Conservation (phyloP, 768 basidiomycete species). For the Lentinula edodes region DNA sequence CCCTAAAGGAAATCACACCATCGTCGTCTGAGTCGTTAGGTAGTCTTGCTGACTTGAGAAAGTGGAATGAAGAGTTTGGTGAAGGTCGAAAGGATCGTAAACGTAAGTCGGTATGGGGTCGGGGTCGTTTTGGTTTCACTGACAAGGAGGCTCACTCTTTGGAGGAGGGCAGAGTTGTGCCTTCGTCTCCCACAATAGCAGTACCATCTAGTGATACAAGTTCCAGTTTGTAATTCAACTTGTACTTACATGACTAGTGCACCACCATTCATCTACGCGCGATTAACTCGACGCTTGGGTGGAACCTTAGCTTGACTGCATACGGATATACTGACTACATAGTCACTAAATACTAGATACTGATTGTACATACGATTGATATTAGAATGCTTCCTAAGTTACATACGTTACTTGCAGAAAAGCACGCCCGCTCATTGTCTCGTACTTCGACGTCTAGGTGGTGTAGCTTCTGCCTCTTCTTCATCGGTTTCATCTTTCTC, state of each 20-base stretch:
- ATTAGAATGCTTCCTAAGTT: not conserved
- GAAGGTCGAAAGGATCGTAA: constrained; percentile 69
- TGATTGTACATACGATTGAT: not conserved
- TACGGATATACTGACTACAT: too few relatives aligned
- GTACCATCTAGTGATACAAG: constrained; percentile 1
- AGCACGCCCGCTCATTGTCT: constrained; percentile 2
- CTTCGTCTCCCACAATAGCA: not conserved
- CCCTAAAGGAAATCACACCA: constrained; percentile 85
- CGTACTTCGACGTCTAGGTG: constrained; percentile 12
- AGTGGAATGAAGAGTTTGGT: constrained; percentile 94
- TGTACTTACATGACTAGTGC: not conserved
- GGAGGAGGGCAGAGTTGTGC: constrained; percentile 42
- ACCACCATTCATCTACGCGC: not conserved
- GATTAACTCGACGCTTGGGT: too few relatives aligned
- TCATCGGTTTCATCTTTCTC: constrained; percentile 13
- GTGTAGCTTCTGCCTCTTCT: not conserved
- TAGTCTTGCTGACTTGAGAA: constrained; percentile 67
- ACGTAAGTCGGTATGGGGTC: constrained; percentile 77
- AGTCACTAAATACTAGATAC: not conserved
- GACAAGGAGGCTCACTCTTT: constrained; percentile 30
- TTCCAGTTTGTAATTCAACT: not conserved
- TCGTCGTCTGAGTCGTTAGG: constrained; percentile 81
- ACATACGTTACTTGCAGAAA: not conserved
- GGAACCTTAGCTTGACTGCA: too few relatives aligned
- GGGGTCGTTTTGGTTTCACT: constrained; percentile 82